Percentiles rank a stretch among this genome's conserved stretches.
Evolutionary conservation across 768 basidiomycete genomes (phyloP).

Genomic region (Boletales sp.): DNA sequence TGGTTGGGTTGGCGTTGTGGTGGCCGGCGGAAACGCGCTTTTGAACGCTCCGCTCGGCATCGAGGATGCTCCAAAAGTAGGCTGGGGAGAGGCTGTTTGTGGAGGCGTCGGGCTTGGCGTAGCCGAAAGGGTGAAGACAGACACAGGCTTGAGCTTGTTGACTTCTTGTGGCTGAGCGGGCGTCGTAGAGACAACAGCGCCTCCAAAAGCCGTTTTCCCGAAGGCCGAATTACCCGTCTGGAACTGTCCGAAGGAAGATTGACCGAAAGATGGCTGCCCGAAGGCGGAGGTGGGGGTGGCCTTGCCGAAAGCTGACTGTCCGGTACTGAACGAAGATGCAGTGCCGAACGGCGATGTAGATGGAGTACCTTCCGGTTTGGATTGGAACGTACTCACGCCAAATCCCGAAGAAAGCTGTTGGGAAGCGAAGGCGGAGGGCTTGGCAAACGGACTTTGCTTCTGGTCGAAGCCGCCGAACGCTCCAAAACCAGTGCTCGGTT

Average conservation of each 20-base stretch:
- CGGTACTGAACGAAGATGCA: slow-evolving; percentile 27
- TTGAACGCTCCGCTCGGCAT: slow-evolving; percentile 23
- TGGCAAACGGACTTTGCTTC: slow-evolving; percentile 22
- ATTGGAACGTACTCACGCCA: slow-evolving; percentile 10
- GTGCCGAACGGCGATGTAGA: no score
- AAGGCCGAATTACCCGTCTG: slow-evolving; percentile 15
- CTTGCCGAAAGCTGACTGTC: slow-evolving; percentile 35
- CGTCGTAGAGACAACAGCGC: no score
- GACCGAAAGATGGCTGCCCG: slow-evolving; percentile 33
- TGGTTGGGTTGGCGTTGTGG: slow-evolving; percentile 6
- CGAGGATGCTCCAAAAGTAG: slow-evolving; percentile 37
- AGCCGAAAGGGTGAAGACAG: no score
- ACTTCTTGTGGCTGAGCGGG: no score
- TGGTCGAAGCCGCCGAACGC: slow-evolving; percentile 23
- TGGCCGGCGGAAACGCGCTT: slow-evolving; percentile 14
- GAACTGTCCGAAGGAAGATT: no score
- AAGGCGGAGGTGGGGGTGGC: slow-evolving; percentile 26
- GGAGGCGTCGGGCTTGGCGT: no score
- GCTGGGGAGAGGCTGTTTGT: no score
- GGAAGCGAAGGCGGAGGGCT: slow-evolving; percentile 12
- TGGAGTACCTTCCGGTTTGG: slow-evolving; percentile 15
- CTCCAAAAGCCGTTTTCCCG: slow-evolving; percentile 15
- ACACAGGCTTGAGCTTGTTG: no score
- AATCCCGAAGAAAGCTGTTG: slow-evolving; percentile 22
- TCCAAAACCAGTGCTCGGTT: slow-evolving; percentile 35